Evolutionary conservation across 2,329 filamentous ascomycete genomes (phyloP), one percentile per base, ranked within the genome.

Genomic region (Neonectria ditissima): DNA sequence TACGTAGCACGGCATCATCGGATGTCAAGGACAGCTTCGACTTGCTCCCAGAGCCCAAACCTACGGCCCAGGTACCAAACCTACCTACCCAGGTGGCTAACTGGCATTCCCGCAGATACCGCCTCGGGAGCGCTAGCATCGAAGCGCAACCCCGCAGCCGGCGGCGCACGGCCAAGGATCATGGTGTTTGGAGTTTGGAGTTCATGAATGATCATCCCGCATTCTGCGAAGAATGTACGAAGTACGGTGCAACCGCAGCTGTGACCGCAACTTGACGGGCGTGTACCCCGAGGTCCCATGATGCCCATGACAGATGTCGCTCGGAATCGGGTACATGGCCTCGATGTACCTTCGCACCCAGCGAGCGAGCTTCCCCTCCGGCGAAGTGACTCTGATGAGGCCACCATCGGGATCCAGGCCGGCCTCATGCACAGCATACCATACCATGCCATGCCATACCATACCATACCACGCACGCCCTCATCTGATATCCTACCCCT

Each of bases 71-170:
- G 43, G 20, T 24, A 20, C 34, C 50, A n/a, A 11, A 16, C 20
- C 34, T 39, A 34, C 20, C 45, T 43, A 26, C 58, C 65, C 62
- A 67, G 63, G 44, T 69, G n/a, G 37, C 37, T 41, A 41, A 41
- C 37, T 69, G n/a, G 37, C 37, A 4, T 2, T 18, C 37, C 37
- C 37, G 37, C 37, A 41, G n/a, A 41, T 70, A 43, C 60, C 63
- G 55, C 59, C 62, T 72, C 63, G 63, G 67, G 65, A 66, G 55
- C 70, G 67, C 65, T 69, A 71, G 65, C 63, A 72, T 63, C 62
- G 57, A 65, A 9, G 59, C 63, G 59, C 63, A 68, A 72, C 70
- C 70, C 70, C 70, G 61, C 70, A 73, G 66, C 66, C 48, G 48
- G 50, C 58, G 26, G 53, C 50, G 45, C 45, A 55, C 55, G 58